phyloP scores from a whole-genome alignment of 2,329 filamentous ascomycete species.

The Colletotrichum sp. region DNA sequence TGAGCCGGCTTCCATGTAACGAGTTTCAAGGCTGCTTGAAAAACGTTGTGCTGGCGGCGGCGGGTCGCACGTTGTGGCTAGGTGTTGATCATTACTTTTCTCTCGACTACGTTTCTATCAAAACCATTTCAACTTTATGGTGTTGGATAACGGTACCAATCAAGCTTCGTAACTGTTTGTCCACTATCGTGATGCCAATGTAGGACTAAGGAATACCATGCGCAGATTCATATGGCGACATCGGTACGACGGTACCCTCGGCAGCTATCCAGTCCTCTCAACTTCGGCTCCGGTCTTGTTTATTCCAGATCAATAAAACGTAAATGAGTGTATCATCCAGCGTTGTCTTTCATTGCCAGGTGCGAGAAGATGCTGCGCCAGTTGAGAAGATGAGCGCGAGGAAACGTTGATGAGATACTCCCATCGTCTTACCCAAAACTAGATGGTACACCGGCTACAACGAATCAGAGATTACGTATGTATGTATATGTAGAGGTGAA shows the following conservation, averaged over 20 bases:
- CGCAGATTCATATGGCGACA: no score
- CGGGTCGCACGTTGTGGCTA: neutral
- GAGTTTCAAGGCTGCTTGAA: neutral
- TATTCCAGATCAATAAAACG: no score
- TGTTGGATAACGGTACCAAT: neutral
- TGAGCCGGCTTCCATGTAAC: neutral
- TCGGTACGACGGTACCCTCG: no score
- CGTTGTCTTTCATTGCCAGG: no score
- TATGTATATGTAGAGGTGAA: neutral
- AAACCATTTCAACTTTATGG: neutral
- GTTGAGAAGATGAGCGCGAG: neutral
- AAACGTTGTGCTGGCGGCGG: neutral
- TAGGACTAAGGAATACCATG: no score
- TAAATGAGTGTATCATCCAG: no score
- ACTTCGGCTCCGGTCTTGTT: no score
- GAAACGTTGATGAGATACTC: neutral
- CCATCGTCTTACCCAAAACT: neutral
- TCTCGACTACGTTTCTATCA: neutral
- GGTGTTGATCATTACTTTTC: neutral
- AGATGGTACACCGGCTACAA: fast-evolving
- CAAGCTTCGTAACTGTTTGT: no score
- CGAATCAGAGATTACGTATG: neutral
- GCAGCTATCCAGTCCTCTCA: no score
- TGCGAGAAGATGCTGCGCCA: no score
- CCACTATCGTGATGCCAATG: no score